These are phyloP conservation scores for Oryza punctata DNA, from an alignment of 176 grass and related monocot species.

Conservation along the genomic window DNA sequence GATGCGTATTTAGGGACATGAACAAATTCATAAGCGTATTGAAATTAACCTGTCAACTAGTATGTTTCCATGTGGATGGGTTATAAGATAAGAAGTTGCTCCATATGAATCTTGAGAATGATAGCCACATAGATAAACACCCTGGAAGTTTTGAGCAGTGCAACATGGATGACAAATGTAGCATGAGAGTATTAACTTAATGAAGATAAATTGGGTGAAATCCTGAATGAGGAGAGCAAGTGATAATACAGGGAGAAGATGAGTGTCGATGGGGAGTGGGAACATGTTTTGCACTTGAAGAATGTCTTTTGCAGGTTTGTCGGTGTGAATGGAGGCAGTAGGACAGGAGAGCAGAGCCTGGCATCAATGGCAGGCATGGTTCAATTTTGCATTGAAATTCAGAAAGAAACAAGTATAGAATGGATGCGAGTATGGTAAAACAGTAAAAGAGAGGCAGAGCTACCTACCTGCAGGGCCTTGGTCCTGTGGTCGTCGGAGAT, in stretches of 20 bases:
- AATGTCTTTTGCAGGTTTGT: constrained; percentile 61
- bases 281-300: constrained; percentile 78
- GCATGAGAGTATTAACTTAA: background rate
- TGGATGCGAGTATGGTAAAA: too few relatives aligned
- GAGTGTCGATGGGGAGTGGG: constrained; percentile 64
- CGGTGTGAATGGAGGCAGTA: constrained; percentile 75
- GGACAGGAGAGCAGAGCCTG: constrained; percentile 90
- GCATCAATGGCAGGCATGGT: background rate
- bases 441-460: too few relatives aligned
- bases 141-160: constrained; percentile 44
- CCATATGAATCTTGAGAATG: constrained; percentile 70
- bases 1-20: too few relatives aligned
- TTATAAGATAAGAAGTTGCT: constrained; percentile 81
- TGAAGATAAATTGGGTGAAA: background rate
- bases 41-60: constrained; percentile 70
- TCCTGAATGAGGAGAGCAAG: background rate
- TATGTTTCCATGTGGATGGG: constrained; percentile 87
- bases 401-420: background rate
- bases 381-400: background rate
- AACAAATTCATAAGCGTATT: background rate
- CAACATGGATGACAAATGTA: background rate
- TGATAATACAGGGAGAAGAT: constrained; percentile 54
- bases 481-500: constrained; percentile 56
- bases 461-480: constrained; percentile 79
- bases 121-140: constrained; percentile 87